A percentile compares a stretch with the other conserved stretches of the same genome.
phyloP scores from a whole-genome alignment of 352 stramenopile species.

The Phytophthora pseudosyringae region DNA sequence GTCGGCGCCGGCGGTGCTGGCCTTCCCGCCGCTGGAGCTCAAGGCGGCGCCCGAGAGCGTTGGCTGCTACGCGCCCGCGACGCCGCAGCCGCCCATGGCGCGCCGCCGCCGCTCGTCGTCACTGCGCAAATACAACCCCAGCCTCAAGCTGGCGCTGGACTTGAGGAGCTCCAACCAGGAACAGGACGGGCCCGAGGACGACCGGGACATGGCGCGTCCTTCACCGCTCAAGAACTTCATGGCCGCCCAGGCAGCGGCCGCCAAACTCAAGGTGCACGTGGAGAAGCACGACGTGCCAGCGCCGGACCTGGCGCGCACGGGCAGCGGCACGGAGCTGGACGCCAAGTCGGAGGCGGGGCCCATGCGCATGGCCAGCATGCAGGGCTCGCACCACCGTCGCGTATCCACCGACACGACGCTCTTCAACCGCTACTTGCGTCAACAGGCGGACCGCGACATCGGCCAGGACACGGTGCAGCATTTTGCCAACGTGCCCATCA shows the following conservation, averaged over 20 bases:
- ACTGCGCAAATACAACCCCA: conserved; percentile 30
- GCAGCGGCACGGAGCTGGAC: conserved; percentile 28
- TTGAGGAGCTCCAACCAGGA: conserved; percentile 30
- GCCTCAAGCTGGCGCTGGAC: conserved; percentile 37
- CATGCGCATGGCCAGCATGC: conserved; percentile 56
- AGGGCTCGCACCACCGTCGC: conserved; percentile 69
- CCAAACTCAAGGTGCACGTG: conserved; percentile 17
- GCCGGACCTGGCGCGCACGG: conserved; percentile 18
- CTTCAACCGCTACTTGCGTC: conserved; percentile 64
- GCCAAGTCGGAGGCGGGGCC: conserved; percentile 54
- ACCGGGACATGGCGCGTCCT: conserved; percentile 13
- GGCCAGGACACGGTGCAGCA: conserved; percentile 58
- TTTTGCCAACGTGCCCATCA: conserved; percentile 55
- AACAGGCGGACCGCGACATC: conserved; percentile 69
- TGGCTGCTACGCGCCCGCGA: conserved; percentile 27
- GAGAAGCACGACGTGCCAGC: conserved; percentile 18
- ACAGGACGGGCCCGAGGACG: conserved; percentile 28
- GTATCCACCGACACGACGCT: conserved; percentile 78
- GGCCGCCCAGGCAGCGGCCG: conserved; percentile 27
- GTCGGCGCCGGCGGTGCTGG: conserved; percentile 26
- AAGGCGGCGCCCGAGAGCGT: conserved; percentile 10
- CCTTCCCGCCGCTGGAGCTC: conserved; percentile 42
- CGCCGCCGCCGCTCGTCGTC: conserved; percentile 33
- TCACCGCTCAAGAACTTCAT: conserved; percentile 42
- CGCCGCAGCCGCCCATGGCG: conserved; percentile 51